These are phyloP conservation scores for Halophytophthora polymorphica DNA, from an alignment of 352 stramenopile species.

Conservation along the genomic window DNA sequence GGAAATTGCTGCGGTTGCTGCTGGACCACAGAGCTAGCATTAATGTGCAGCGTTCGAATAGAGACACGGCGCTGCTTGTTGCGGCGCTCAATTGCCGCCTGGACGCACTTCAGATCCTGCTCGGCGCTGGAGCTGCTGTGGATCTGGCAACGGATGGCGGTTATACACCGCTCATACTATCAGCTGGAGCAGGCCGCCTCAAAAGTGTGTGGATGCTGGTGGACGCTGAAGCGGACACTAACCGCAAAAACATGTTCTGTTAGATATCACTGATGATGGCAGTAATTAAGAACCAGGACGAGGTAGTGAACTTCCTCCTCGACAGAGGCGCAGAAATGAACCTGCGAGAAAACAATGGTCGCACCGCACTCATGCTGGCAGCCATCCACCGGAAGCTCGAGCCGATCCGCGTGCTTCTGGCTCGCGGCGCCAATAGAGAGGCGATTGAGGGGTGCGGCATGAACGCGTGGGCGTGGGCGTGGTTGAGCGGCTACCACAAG, in stretches of 20 bases:
- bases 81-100: too few species aligned
- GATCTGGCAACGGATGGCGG: neutral
- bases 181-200: neutral
- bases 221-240: neutral
- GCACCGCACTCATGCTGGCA: neutral
- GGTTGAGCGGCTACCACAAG: too few species aligned
- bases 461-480: too few species aligned
- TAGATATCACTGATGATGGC: neutral
- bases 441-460: too few species aligned
- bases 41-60: neutral
- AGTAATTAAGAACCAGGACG: neutral
- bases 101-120: too few species aligned
- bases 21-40: neutral
- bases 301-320: neutral
- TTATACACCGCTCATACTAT: neutral
- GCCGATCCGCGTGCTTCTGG: too few species aligned
- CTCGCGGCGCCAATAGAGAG: too few species aligned
- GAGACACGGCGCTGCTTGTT: too few species aligned
- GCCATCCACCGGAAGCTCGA: too few species aligned
- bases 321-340: neutral
- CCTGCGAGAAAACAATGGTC: too few species aligned
- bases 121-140: neutral
- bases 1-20: neutral
- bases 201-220: neutral
- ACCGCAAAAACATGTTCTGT: neutral